Evolutionary conservation across 768 basidiomycete genomes (phyloP).

Genomic region (Lepiota venenata): DNA sequence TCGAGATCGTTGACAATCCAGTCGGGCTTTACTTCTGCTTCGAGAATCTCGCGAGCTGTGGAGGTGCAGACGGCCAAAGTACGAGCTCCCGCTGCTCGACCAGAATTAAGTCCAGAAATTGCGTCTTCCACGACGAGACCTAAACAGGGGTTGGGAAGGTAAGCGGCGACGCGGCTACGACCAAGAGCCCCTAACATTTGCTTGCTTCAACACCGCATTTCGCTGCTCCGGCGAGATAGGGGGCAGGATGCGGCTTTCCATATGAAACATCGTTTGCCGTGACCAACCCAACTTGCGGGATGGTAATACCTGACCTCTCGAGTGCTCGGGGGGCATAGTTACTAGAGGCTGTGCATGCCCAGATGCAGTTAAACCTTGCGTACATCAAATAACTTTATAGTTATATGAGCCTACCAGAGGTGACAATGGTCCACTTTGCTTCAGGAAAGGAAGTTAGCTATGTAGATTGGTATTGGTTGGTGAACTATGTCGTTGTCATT

Average conservation of each 20-base stretch:
- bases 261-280: constrained; percentile 68
- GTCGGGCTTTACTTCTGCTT: constrained; percentile 54
- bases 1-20: constrained; percentile 70
- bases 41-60: constrained; percentile 52
- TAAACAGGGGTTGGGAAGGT: constrained; percentile 20
- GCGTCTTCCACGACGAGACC: constrained; percentile 91
- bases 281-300: constrained; percentile 59
- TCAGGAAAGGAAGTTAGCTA: constrained; percentile 29
- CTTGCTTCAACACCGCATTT: constrained; percentile 50
- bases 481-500: not conserved
- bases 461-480: not conserved
- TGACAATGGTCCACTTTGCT: constrained; percentile 77
- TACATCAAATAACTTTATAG: not conserved
- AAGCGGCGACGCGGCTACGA: not conserved
- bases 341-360: constrained; percentile 54
- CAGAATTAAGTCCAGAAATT: constrained; percentile 74
- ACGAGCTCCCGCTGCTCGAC: constrained; percentile 69
- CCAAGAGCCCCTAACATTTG: constrained; percentile 43
- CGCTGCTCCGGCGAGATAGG: constrained; percentile 77
- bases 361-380: not conserved
- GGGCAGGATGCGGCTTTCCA: constrained; percentile 88
- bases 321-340: constrained; percentile 70
- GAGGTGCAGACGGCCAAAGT: constrained; percentile 87
- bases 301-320: constrained; percentile 53
- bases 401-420: constrained; percentile 50